Percentiles rank a stretch among this genome's conserved stretches.
Conservation (phyloP, 2,329 filamentous ascomycete genomes). For the Aspergillus arachidicola region DNA sequence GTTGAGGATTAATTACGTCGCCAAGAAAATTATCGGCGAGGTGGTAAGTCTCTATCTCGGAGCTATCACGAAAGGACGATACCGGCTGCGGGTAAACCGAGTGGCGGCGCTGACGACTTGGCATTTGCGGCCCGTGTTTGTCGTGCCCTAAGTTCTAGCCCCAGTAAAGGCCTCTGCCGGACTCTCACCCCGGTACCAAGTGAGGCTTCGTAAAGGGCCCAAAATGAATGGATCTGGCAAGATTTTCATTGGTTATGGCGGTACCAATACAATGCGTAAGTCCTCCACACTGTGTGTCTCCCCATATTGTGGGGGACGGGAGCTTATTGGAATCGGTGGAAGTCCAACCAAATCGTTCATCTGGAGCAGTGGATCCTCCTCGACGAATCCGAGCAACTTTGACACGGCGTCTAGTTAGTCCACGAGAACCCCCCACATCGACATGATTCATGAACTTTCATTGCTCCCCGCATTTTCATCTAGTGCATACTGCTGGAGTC, state of each 20-base stretch:
- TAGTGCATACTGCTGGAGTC: background rate
- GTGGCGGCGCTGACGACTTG: too few species aligned
- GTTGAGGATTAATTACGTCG: background rate
- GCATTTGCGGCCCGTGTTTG: background rate
- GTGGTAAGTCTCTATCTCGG: too few species aligned
- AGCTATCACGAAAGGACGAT: too few species aligned
- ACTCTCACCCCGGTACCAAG: background rate
- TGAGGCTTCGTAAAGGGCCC: background rate
- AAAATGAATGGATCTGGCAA: background rate
- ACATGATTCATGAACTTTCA: background rate
- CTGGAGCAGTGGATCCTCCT: background rate
- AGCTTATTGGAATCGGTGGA: background rate
- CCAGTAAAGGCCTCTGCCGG: background rate
- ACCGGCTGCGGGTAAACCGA: too few species aligned
- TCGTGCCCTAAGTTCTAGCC: background rate
- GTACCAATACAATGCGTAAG: background rate
- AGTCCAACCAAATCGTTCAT: background rate
- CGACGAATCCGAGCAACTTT: background rate
- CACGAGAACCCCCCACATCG: background rate
- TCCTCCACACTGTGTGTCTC: background rate
- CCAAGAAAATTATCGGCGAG: background rate
- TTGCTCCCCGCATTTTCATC: background rate
- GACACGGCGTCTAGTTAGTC: background rate
- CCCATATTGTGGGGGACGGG: background rate
- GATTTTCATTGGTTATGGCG: background rate